A percentile compares a stretch with the other conserved stretches of the same genome.
Conservation (phyloP, 768 basidiomycete species). For the Kwoniella shandongensis region DNA sequence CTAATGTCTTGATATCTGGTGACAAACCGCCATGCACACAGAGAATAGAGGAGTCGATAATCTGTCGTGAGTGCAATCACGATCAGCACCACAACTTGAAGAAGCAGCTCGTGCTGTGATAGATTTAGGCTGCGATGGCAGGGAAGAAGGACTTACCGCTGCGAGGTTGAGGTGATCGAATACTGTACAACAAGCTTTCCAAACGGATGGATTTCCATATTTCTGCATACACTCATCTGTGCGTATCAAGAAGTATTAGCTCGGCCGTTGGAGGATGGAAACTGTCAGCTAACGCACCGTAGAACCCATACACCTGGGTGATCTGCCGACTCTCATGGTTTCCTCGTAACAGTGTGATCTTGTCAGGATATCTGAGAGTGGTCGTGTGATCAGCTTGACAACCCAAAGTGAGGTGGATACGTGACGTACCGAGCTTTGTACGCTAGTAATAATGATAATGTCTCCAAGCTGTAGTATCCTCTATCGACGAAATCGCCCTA, state of each 20-base stretch:
- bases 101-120: too few species aligned
- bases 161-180: constrained; percentile 95
- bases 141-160: constrained; percentile 78
- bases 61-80: constrained; percentile 57
- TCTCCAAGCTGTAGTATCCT: constrained; percentile 98
- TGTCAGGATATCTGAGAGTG: constrained; percentile 93
- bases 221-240: constrained; percentile 95
- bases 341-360: constrained; percentile 93
- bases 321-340: constrained; percentile 99
- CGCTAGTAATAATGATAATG: constrained; percentile 91
- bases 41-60: constrained; percentile 86
- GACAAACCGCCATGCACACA: constrained; percentile 97
- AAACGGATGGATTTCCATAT: constrained; percentile 90
- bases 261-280: background rate
- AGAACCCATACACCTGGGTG: constrained; percentile 99
- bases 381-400: constrained; percentile 98
- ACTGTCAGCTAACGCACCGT: constrained; percentile 62
- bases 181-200: constrained; percentile 96
- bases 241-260: background rate
- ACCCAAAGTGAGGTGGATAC: constrained; percentile 49
- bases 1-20: constrained; percentile 90
- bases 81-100: background rate
- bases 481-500: constrained; percentile 96
- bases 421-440: constrained; percentile 67
- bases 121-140: too few species aligned